A percentile compares a stretch with the other conserved stretches of the same genome.
Evolutionary conservation across 2,329 filamentous ascomycete species (phyloP).

Genomic region (Xylariaceae sp.): DNA sequence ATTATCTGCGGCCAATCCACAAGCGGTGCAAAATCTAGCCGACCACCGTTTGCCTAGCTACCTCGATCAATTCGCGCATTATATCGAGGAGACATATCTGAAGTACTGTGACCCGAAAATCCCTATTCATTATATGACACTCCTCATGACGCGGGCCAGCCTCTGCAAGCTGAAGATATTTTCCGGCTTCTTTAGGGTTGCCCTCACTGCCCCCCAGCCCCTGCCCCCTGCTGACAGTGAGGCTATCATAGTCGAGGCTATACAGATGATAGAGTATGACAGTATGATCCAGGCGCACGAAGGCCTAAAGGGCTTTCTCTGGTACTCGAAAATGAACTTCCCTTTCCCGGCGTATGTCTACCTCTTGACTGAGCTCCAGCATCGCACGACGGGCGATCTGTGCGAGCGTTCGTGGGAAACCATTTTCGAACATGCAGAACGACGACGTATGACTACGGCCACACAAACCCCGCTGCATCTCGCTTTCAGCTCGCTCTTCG

Average conservation of each 20-base stretch:
- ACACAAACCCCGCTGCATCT: conserved; percentile 52
- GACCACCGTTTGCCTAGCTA: conserved; percentile 46
- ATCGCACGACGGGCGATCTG: conserved; percentile 47
- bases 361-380: conserved; percentile 50
- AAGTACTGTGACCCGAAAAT: conserved; percentile 53
- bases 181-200: conserved; percentile 47
- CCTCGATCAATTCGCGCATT: conserved; percentile 47
- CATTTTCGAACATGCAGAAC: conserved; percentile 50
- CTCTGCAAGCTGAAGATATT: conserved; percentile 54
- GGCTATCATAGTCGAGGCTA: conserved; percentile 48
- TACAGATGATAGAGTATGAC: conserved; percentile 55
- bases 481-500: conserved; percentile 51
- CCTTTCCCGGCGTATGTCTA: conserved; percentile 58
- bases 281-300: conserved; percentile 49
- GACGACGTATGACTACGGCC: conserved; percentile 44
- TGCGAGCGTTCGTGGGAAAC: conserved; percentile 55
- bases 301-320: conserved; percentile 47
- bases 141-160: conserved; percentile 51
- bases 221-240: conserved; percentile 46
- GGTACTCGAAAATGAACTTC: conserved; percentile 56
- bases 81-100: conserved; percentile 53
- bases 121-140: conserved; percentile 53
- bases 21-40: conserved; percentile 43
- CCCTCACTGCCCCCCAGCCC: conserved; percentile 34
- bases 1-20: conserved; percentile 33